Conservation (phyloP, 805 yeast species). For the Yamadazyma scolyti region DNA sequence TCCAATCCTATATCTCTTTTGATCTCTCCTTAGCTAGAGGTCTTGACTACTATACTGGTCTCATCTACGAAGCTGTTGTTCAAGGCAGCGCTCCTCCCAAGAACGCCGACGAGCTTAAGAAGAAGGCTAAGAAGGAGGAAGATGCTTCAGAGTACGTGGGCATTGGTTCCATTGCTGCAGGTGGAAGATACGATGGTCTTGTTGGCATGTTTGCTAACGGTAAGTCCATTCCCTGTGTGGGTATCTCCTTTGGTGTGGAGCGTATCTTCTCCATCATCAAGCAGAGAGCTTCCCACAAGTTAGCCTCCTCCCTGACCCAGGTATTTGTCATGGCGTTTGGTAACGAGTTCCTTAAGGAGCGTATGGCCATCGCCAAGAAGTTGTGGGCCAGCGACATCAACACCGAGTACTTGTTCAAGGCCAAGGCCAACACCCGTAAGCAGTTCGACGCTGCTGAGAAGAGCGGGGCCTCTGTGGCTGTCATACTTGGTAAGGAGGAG, state of each 20-base stretch:
- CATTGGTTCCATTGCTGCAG: slow-evolving; percentile 97
- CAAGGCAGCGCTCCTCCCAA: slow-evolving; percentile 93
- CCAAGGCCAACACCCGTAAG: slow-evolving; percentile 91
- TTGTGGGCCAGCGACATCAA: slow-evolving; percentile 90
- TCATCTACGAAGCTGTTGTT: slow-evolving; percentile 95
- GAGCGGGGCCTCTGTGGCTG: slow-evolving; percentile 85
- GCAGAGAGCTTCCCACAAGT: slow-evolving; percentile 58
- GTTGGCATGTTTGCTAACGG: slow-evolving; percentile 96
- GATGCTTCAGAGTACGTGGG: slow-evolving; percentile 97
- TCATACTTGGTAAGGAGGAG: slow-evolving; percentile 95
- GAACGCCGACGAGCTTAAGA: slow-evolving; percentile 66
- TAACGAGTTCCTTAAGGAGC: slow-evolving; percentile 82
- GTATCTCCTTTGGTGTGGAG: slow-evolving; percentile 96
- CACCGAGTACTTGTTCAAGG: slow-evolving; percentile 86
- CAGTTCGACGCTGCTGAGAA: slow-evolving; percentile 98
- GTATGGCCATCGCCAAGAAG: slow-evolving; percentile 79
- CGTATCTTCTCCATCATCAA: slow-evolving; percentile 87
- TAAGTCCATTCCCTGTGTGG: slow-evolving; percentile 94
- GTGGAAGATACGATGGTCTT: slow-evolving; percentile 95
- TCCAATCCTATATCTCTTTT: slow-evolving; percentile 65
- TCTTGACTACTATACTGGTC: slow-evolving; percentile 94
- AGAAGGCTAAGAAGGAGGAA: slow-evolving; percentile 40
- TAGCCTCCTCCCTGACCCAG: slow-evolving; percentile 85
- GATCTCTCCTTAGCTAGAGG: slow-evolving; percentile 97
- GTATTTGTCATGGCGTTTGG: slow-evolving; percentile 98